These are phyloP conservation scores for Tolypocladium sp. DNA, from an alignment of 2,329 filamentous ascomycete species.

Conservation along the genomic window DNA sequence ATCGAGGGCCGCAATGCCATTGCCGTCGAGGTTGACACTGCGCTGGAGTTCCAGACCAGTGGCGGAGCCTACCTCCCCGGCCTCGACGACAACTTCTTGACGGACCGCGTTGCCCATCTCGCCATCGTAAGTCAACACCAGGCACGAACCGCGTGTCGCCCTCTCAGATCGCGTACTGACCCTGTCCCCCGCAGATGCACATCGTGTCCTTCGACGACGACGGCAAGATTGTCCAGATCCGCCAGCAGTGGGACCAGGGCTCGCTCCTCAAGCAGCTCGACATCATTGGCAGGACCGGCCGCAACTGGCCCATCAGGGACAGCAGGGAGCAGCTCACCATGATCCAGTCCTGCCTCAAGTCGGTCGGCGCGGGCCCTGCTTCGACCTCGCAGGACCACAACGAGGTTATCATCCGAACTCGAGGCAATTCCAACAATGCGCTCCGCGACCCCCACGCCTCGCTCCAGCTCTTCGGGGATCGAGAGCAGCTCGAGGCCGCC, in stretches of 20 bases:
- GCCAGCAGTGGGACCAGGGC: constrained; percentile 91
- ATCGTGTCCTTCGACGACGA: constrained; percentile 74
- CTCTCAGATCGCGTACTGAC: neutral
- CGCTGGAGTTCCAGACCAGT: constrained; percentile 69
- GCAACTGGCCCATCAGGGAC: constrained; percentile 92
- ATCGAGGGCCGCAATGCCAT: constrained; percentile 64
- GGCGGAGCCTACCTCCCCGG: constrained; percentile 83
- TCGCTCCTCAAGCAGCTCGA: constrained; percentile 88
- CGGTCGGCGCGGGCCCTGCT: constrained; percentile 26
- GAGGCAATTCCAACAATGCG: constrained; percentile 43
- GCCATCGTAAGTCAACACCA: constrained; percentile 57
- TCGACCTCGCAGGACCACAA: constrained; percentile 21
- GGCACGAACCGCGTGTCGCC: constrained; percentile 3
- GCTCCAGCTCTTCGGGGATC: constrained; percentile 64
- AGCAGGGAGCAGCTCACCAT: constrained; percentile 74
- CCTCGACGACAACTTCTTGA: constrained; percentile 88
- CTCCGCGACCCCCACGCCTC: constrained; percentile 60
- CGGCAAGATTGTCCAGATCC: constrained; percentile 76
- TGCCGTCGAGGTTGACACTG: constrained; percentile 78
- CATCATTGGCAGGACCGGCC: constrained; percentile 80
- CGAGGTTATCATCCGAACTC: constrained; percentile 32
- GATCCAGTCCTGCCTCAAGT: constrained; percentile 53
- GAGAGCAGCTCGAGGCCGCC: constrained; percentile 49
- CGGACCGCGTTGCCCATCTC: constrained; percentile 70
- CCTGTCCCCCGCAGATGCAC: constrained; percentile 52